Conservation (phyloP, 257 asterid species). For the Petunia secreta region DNA sequence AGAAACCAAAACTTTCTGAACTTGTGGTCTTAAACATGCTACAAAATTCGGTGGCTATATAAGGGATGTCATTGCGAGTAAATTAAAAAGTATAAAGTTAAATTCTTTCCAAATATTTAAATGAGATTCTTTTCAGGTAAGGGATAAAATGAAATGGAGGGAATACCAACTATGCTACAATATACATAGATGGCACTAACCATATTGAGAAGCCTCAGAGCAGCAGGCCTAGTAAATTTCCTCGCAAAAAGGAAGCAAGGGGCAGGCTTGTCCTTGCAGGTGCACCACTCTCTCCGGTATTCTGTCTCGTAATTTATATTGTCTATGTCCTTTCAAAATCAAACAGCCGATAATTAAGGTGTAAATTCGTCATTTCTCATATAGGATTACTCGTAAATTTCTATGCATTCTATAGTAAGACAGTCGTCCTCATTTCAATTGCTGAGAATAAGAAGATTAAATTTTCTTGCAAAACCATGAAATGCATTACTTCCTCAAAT, state of each 20-base stretch:
- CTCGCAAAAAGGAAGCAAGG: conserved; percentile 91
- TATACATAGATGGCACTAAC: conserved; percentile 43
- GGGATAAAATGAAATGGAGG: no score
- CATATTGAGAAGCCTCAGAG: conserved; percentile 77
- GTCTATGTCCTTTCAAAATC: conserved; percentile 61
- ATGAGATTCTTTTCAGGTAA: no score
- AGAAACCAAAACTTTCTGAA: no score
- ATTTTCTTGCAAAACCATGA: not conserved
- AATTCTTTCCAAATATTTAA: no score
- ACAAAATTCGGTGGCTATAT: no score
- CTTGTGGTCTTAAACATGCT: no score
- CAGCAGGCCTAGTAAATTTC: conserved; percentile 92
- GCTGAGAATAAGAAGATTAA: not conserved
- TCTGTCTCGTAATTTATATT: conserved; percentile 87
- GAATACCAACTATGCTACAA: not conserved
- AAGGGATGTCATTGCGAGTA: no score
- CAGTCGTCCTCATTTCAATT: not conserved
- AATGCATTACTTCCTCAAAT: conserved; percentile 1
- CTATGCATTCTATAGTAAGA: not conserved
- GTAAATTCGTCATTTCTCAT: not conserved
- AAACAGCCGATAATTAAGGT: not conserved
- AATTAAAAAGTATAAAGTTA: no score
- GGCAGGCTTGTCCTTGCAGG: conserved; percentile 89
- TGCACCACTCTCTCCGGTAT: conserved; percentile 97
- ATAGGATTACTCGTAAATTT: not conserved